Evolutionary conservation across 2,329 filamentous ascomycete species (phyloP).

Genomic region (Claviceps monticola): DNA sequence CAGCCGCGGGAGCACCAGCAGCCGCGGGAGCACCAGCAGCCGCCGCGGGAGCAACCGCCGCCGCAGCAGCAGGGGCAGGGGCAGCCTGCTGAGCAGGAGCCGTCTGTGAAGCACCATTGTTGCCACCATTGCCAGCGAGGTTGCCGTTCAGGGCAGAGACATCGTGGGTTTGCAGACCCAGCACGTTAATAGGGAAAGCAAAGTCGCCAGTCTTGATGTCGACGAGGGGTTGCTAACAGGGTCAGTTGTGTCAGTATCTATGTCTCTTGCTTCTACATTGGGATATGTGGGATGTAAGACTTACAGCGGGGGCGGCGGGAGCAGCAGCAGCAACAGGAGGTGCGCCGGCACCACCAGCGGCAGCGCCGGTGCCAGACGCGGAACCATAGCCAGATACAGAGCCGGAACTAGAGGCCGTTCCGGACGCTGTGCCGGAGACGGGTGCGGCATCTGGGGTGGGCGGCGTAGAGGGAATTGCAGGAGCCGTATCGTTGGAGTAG

Average conservation of each 20-base stretch:
- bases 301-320: background rate
- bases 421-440: no score
- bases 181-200: background rate
- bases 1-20: background rate
- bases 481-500: no score
- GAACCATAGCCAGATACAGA: no score
- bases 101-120: background rate
- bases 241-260: background rate
- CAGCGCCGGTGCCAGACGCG: no score
- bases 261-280: no score
- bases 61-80: background rate
- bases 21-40: background rate
- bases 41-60: no score
- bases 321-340: no score
- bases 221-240: background rate
- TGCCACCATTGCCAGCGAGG: background rate
- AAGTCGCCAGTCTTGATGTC: background rate
- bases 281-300: background rate
- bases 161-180: background rate
- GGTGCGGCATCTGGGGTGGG: no score
- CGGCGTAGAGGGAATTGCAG: no score
- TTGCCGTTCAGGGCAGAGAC: background rate
- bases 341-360: no score
- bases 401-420: no score
- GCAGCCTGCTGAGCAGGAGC: background rate